Percentiles rank a stretch among this genome's conserved stretches.
Evolutionary conservation across 1,284 basidiomycete genomes (phyloP).

Genomic region (Termitomyces sp.): DNA sequence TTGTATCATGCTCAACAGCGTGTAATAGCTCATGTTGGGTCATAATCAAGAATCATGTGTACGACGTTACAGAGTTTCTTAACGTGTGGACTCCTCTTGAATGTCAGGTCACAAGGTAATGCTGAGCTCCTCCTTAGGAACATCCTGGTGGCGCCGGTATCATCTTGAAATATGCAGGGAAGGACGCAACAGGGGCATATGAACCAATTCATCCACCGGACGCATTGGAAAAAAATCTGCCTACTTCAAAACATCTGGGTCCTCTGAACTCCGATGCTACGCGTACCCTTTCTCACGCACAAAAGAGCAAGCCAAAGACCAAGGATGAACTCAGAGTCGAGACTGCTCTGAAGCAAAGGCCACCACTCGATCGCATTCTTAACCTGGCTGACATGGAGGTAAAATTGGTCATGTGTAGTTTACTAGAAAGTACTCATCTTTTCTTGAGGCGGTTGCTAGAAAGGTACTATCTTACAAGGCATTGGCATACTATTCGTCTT

Average conservation of each 20-base stretch:
- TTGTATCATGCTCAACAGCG: constrained; percentile 5
- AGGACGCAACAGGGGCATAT: constrained; percentile 71
- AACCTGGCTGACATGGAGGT: constrained; percentile 78
- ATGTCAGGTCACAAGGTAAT: neutral
- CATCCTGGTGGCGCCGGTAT: constrained; percentile 81
- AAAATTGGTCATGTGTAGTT: constrained; percentile 1
- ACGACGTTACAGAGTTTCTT: constrained; percentile 85
- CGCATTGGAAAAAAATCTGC: constrained; percentile 65
- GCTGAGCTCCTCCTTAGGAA: constrained; percentile 39
- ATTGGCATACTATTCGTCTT: constrained; percentile 78
- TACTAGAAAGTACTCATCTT: neutral
- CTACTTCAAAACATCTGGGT: constrained; percentile 67
- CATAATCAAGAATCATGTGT: constrained; percentile 72
- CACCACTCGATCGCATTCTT: constrained; percentile 63
- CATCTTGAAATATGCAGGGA: constrained; percentile 76
- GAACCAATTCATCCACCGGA: constrained; percentile 72
- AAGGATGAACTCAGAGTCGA: constrained; percentile 71
- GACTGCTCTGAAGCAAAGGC: constrained; percentile 53
- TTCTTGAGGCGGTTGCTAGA: constrained; percentile 50
- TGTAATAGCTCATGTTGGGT: constrained; percentile 78
- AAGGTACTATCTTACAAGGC: constrained; percentile 69
- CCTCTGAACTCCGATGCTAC: constrained; percentile 54
- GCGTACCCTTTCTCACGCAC: constrained; percentile 34
- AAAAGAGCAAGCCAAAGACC: constrained; percentile 46
- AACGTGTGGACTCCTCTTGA: constrained; percentile 36